Evolutionary conservation across 2,329 filamentous ascomycete species (phyloP).

Genomic region (Talaromyces sp.): DNA sequence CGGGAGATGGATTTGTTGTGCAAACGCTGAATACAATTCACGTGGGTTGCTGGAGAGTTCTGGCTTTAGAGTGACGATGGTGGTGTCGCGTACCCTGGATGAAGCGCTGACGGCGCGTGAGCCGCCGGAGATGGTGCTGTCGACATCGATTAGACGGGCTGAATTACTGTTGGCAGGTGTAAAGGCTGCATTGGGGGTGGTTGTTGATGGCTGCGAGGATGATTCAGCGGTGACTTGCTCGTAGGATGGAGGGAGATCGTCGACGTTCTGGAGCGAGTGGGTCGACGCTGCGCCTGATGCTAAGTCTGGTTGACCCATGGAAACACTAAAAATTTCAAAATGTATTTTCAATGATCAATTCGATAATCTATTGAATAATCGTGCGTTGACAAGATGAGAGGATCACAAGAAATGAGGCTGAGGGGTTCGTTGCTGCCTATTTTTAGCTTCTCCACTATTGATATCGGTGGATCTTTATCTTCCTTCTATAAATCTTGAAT

Average conservation of each 20-base stretch:
- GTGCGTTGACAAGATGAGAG: not conserved
- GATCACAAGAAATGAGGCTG: not conserved
- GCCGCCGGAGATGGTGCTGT: conserved; percentile 5
- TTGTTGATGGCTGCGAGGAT: not conserved
- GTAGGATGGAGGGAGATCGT: conserved; percentile 5
- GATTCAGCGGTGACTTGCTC: conserved; percentile 1
- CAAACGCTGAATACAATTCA: conserved; percentile 43
- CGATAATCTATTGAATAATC: not conserved
- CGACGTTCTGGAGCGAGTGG: conserved; percentile 6
- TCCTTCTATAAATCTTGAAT: too few species aligned
- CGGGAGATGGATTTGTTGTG: conserved; percentile 41
- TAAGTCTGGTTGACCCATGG: conserved; percentile 1
- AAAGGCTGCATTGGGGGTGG: not conserved
- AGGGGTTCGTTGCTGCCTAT: not conserved
- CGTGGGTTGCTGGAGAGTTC: conserved; percentile 42
- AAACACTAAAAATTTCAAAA: not conserved
- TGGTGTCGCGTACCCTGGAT: conserved; percentile 1
- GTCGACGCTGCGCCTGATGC: conserved; percentile 1
- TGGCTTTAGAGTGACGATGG: conserved; percentile 31
- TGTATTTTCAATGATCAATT: too few species aligned
- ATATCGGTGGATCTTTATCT: not conserved
- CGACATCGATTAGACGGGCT: conserved; percentile 1
- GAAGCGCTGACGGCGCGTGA: not conserved
- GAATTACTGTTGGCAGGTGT: too few species aligned
- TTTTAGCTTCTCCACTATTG: not conserved